These are phyloP conservation scores for Metschnikowia henanensis DNA, from an alignment of 805 yeast species.

Conservation along the genomic window DNA sequence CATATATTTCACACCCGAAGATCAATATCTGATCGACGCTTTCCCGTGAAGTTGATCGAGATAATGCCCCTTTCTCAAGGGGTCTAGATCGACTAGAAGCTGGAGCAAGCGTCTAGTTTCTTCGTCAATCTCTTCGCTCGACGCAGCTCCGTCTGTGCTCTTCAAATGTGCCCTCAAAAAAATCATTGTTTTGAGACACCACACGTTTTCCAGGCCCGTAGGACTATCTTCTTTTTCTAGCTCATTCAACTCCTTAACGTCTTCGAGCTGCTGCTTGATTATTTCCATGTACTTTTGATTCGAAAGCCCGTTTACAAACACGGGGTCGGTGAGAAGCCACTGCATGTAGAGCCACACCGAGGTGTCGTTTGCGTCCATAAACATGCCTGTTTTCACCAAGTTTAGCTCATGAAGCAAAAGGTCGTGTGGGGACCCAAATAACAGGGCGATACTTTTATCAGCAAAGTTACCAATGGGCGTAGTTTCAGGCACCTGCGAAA, in stretches of 20 bases:
- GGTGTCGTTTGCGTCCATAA: constrained; percentile 92
- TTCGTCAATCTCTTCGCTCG: constrained; percentile 17
- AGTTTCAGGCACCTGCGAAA: no score
- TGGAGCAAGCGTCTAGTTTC: constrained; percentile 39
- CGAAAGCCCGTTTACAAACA: constrained; percentile 33
- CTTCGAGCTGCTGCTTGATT: constrained; percentile 44
- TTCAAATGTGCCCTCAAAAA: constrained; percentile 44
- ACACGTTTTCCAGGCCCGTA: constrained; percentile 54
- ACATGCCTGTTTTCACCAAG: constrained; percentile 78
- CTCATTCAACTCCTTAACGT: constrained; percentile 62
- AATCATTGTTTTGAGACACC: constrained; percentile 72
- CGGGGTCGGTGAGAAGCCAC: constrained; percentile 63
- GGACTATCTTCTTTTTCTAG: constrained; percentile 67
- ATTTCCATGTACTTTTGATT: constrained; percentile 33
- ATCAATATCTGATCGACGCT: constrained; percentile 14
- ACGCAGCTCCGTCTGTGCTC: not conserved
- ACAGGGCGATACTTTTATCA: constrained; percentile 6
- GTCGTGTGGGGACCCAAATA: constrained; percentile 29
- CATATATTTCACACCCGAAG: no score
- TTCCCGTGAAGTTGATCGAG: constrained; percentile 32
- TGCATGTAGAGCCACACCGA: constrained; percentile 88
- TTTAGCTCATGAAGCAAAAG: constrained; percentile 60
- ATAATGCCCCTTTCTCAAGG: constrained; percentile 63
- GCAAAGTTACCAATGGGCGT: no score
- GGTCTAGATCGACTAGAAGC: constrained; percentile 55